phyloP scores from a whole-genome alignment of 768 basidiomycete genomes.

The Podaxis mareebaensis region DNA sequence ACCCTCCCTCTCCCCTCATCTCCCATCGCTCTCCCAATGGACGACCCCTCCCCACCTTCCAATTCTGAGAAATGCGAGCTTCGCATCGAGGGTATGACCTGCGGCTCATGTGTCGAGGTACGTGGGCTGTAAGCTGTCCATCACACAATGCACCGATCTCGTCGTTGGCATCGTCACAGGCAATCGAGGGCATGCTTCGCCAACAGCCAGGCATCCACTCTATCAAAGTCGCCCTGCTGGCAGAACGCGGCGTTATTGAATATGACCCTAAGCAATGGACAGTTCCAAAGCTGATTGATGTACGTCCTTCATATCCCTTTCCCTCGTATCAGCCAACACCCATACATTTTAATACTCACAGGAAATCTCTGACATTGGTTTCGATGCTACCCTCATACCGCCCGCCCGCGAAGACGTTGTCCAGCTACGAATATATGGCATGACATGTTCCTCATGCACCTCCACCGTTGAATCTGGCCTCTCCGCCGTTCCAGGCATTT shows the following conservation, averaged over 20 bases:
- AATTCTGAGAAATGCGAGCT: constrained; percentile 66
- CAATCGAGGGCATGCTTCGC: constrained; percentile 83
- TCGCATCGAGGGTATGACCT: constrained; percentile 89
- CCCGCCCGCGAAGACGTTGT: constrained; percentile 64
- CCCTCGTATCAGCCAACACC: background rate
- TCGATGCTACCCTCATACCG: constrained; percentile 81
- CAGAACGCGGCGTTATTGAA: constrained; percentile 90
- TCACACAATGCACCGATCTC: background rate
- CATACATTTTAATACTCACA: constrained; percentile 28
- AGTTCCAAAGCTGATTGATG: constrained; percentile 73
- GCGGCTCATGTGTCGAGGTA: constrained; percentile 87
- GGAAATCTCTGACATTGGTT: constrained; percentile 94
- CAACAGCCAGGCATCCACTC: constrained; percentile 87
- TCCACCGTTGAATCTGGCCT: constrained; percentile 75
- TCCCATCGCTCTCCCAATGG: constrained; percentile 22
- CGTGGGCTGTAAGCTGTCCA: constrained; percentile 21
- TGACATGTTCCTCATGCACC: constrained; percentile 87
- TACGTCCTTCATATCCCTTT: constrained; percentile 34
- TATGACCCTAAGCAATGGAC: constrained; percentile 86
- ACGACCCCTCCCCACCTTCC: constrained; percentile 25
- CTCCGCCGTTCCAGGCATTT: constrained; percentile 69
- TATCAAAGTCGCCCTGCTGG: constrained; percentile 94
- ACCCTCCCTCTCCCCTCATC: constrained; percentile 9
- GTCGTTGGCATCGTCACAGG: constrained; percentile 38
- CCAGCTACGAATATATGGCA: constrained; percentile 82